Evolutionary conservation across 257 asterid species (phyloP).

Genomic region (Cinchona pubescens): DNA sequence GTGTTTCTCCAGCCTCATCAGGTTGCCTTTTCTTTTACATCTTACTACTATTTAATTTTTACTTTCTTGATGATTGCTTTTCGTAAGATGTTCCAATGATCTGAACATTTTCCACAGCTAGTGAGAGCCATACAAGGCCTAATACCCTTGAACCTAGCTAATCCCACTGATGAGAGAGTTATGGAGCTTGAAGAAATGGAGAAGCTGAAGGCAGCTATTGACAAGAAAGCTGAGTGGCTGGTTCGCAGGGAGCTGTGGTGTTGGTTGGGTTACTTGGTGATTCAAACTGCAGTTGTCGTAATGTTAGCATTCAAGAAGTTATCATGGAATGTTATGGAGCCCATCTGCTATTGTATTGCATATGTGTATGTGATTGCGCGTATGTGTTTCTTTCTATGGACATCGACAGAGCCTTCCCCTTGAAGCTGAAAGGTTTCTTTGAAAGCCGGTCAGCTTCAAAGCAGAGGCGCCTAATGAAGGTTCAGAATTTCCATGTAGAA

Average conservation of each 20-base stretch:
- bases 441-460: slow-evolving; percentile 50
- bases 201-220: slow-evolving; percentile 51
- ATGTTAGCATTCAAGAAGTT: slow-evolving; percentile 90
- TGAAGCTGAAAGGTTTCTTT: slow-evolving; percentile 53
- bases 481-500: slow-evolving; percentile 35
- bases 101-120: slow-evolving; percentile 63
- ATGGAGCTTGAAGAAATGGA: slow-evolving; percentile 64
- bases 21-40: slow-evolving; percentile 40
- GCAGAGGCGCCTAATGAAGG: slow-evolving; percentile 54
- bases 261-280: slow-evolving; percentile 56
- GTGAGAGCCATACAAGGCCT: slow-evolving; percentile 73
- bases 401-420: slow-evolving; percentile 76
- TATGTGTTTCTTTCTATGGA: slow-evolving; percentile 64
- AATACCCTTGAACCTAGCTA: slow-evolving; percentile 41
- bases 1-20: slow-evolving; percentile 69
- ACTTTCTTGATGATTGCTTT: slow-evolving; percentile 2
- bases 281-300: slow-evolving; percentile 84
- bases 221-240: slow-evolving; percentile 43
- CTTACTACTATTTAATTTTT: background rate
- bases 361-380: slow-evolving; percentile 75
- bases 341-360: slow-evolving; percentile 77
- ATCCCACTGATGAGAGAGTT: slow-evolving; percentile 39
- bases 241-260: slow-evolving; percentile 68
- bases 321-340: slow-evolving; percentile 96
- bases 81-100: slow-evolving; percentile 11